Evolutionary conservation across 2,329 filamentous ascomycete species (phyloP).

Genomic region (Gremmenia infestans): DNA sequence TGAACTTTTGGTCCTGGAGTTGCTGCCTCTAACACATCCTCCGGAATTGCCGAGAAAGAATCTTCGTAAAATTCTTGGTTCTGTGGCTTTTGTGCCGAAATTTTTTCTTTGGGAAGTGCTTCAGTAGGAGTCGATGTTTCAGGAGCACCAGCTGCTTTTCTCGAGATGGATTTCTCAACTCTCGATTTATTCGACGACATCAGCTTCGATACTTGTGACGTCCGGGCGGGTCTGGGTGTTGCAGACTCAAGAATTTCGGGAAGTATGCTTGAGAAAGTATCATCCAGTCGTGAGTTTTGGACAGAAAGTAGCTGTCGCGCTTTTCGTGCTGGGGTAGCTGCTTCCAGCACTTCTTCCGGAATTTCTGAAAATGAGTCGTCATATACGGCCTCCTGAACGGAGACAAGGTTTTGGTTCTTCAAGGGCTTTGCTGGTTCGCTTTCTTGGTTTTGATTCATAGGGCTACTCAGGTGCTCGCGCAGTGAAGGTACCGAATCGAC

Average conservation of each 20-base stretch:
- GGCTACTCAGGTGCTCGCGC: conserved; percentile 36
- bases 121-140: conserved; percentile 19
- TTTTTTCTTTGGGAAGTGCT: background rate
- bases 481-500: conserved; percentile 47
- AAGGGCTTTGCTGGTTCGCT: conserved; percentile 4
- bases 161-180: conserved; percentile 19
- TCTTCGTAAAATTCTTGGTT: conserved; percentile 19
- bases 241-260: conserved; percentile 22
- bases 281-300: conserved; percentile 12
- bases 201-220: conserved; percentile 12
- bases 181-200: conserved; percentile 3
- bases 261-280: conserved; percentile 26
- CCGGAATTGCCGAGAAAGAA: conserved; percentile 22
- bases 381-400: conserved; percentile 7
- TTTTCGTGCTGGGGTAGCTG: conserved; percentile 17
- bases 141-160: conserved; percentile 15
- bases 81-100: conserved; percentile 1
- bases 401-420: conserved; percentile 13
- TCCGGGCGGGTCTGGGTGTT: conserved; percentile 19
- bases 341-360: conserved; percentile 20
- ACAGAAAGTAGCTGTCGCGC: conserved; percentile 12
- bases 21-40: conserved; percentile 11
- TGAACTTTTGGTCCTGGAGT: conserved; percentile 15
- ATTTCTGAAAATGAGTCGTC: conserved; percentile 27
- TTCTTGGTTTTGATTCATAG: conserved; percentile 23